Evolutionary conservation across 768 basidiomycete species (phyloP), one percentile per base, ranked within the genome.

Genomic region (Pleurotus eryngii): DNA sequence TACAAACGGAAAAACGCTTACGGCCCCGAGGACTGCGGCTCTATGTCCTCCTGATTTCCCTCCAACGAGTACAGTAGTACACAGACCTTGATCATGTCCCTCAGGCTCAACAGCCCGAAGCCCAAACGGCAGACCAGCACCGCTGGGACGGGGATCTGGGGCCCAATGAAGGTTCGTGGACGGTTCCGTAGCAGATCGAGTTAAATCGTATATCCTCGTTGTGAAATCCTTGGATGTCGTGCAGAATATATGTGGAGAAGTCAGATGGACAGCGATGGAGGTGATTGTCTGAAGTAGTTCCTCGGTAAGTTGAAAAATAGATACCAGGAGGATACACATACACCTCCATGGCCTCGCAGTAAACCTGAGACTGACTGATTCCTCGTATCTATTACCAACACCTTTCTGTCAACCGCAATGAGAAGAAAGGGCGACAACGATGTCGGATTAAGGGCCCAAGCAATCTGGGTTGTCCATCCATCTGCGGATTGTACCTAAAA

Each of bases 161-260:
- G 80, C 79, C 87, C 86, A 89, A 60, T 67, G 76, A 5, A 83
- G 83, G 62, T 91, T 87, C 39, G 73, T 70, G 1, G 75, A 73
- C 22, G 30, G 51, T 27, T 72, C 58, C 38, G 70, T 68, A 12
- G 68, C 65, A 47, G 67, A 58, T 2, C 72, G 66, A 15, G 72
- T 72, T 3, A 91, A 75, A 64, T 90, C 83, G 57, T 90, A 91
- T 48, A 92, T 79, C 26, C 90, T 76, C 4, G 84, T 77, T 0
- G 88, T 81, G 62, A 81, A 82, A 67, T 92, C 90, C 43, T 84
- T 74, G 0, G 90, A 90, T 12, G 89, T 89, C 1, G 86, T 88
- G 62, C 84, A 85, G 60, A 89, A 77, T 3, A 86, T 66, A 60
- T 87, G 75, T 9, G 85, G 82, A 43, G 72, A 73, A 0, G 63